A percentile compares a stretch with the other conserved stretches of the same genome.
phyloP scores from a whole-genome alignment of 129 eudicot species.

The Rutidosis leptorrhynchoides region DNA sequence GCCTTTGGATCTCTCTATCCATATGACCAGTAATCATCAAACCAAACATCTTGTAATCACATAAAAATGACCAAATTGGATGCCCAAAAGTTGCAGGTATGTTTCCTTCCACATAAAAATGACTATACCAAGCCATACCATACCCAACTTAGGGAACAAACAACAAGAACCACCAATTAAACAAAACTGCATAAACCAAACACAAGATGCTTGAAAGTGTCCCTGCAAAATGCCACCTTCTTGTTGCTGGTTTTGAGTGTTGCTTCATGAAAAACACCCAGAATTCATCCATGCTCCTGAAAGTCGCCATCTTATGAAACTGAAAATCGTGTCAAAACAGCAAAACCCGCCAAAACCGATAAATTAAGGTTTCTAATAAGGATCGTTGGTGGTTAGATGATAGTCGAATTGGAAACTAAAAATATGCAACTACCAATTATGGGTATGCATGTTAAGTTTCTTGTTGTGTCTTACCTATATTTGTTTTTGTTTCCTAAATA shows the following conservation, averaged over 20 bases:
- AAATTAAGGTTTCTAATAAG: constrained; percentile 15
- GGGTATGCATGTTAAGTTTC: background rate
- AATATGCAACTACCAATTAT: constrained; percentile 14
- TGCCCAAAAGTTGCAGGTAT: constrained; percentile 92
- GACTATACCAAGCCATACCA: constrained; percentile 95
- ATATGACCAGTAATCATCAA: constrained; percentile 93
- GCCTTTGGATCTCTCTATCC: constrained; percentile 95
- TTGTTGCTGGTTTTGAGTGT: constrained; percentile 90
- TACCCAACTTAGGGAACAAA: constrained; percentile 71
- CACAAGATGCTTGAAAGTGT: constrained; percentile 65
- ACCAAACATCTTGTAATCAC: constrained; percentile 97
- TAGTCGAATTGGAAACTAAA: constrained; percentile 15
- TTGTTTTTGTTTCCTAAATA: background rate
- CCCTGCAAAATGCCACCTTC: constrained; percentile 93
- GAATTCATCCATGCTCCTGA: constrained; percentile 88
- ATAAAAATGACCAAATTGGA: constrained; percentile 80
- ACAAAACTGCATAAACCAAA: constrained; percentile 51
- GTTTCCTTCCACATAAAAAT: constrained; percentile 85
- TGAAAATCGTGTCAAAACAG: background rate
- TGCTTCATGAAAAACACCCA: constrained; percentile 87
- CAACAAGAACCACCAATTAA: constrained; percentile 69
- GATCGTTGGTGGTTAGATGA: constrained; percentile 23
- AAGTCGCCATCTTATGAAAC: constrained; percentile 44
- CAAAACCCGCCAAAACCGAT: background rate
- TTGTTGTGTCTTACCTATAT: background rate